These are phyloP conservation scores for Shiraia sp. DNA, from an alignment of 2,329 filamentous ascomycete genomes.

Conservation along the genomic window DNA sequence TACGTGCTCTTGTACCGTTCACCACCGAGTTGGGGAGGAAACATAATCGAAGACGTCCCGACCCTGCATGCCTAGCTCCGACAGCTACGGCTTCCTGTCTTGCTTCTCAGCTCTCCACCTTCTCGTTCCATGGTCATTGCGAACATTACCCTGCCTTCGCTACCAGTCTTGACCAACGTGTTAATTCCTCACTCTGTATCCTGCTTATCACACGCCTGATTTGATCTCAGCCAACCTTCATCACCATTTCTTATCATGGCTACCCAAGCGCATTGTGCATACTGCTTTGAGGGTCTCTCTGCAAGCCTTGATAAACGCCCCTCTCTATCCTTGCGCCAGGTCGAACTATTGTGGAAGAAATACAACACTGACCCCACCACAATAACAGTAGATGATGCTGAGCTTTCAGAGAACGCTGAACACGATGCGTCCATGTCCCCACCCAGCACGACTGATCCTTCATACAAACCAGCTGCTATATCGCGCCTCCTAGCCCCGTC, in stretches of 20 bases:
- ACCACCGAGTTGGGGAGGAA: slow-evolving; percentile 11
- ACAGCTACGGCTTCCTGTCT: background rate
- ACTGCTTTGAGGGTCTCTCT: slow-evolving; percentile 86
- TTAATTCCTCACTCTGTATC: slow-evolving; percentile 10
- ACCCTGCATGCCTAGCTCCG: background rate
- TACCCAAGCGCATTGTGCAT: slow-evolving; percentile 80
- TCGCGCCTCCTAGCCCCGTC: slow-evolving; percentile 49
- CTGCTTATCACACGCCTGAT: background rate
- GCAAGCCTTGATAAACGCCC: slow-evolving; percentile 73
- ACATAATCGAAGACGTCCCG: slow-evolving; percentile 6
- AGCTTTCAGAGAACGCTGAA: slow-evolving; percentile 41
- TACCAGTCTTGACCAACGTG: slow-evolving; percentile 10
- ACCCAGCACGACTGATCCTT: slow-evolving; percentile 25
- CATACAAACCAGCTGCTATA: slow-evolving; percentile 48
- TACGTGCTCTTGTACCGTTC: slow-evolving; percentile 34
- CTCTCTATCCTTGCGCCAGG: slow-evolving; percentile 66
- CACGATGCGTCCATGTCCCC: slow-evolving; percentile 9
- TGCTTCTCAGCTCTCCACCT: background rate
- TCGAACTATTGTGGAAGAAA: slow-evolving; percentile 70
- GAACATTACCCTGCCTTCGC: background rate
- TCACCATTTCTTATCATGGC: slow-evolving; percentile 65
- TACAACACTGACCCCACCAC: slow-evolving; percentile 47
- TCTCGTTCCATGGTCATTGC: background rate
- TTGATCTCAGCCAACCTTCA: background rate
- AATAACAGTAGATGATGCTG: slow-evolving; percentile 14